phyloP scores from a whole-genome alignment of 2,329 filamentous ascomycete species.

The Fusarium denticulatum region DNA sequence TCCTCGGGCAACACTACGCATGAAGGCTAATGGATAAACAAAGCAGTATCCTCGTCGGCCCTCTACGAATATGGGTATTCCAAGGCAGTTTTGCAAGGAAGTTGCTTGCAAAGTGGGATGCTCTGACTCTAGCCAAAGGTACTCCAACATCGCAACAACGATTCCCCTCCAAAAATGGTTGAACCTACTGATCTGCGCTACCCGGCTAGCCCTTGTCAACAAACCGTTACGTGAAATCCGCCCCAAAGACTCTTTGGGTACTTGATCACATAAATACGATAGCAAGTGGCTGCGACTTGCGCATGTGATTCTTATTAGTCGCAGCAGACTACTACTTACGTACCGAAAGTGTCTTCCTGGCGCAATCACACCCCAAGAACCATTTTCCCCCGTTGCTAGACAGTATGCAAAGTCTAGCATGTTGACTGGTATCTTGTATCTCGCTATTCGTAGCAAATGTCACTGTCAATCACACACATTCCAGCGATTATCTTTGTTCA shows the following conservation, averaged over 20 bases:
- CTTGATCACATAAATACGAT: neutral
- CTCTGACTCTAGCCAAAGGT: neutral
- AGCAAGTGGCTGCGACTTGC: neutral
- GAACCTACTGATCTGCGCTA: constrained; percentile 19
- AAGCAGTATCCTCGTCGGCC: neutral
- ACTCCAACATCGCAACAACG: neutral
- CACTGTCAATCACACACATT: neutral
- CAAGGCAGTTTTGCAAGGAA: neutral
- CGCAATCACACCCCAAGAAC: neutral
- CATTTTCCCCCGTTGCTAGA: neutral
- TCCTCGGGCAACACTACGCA: neutral
- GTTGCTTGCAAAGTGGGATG: neutral
- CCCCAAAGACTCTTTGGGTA: neutral
- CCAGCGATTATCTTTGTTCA: neutral
- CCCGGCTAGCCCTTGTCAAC: neutral
- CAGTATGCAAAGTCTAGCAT: neutral
- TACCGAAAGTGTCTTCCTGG: neutral
- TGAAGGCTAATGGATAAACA: neutral
- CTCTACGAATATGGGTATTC: neutral
- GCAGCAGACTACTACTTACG: neutral
- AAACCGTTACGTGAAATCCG: neutral
- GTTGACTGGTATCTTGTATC: neutral
- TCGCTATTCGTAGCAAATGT: neutral
- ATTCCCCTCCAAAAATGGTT: neutral
- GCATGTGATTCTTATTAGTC: constrained; percentile 20